Base-by-base conservation (phyloP, 352 stramenopile genomes). In the Phytopythium chamaehyphon region DNA sequence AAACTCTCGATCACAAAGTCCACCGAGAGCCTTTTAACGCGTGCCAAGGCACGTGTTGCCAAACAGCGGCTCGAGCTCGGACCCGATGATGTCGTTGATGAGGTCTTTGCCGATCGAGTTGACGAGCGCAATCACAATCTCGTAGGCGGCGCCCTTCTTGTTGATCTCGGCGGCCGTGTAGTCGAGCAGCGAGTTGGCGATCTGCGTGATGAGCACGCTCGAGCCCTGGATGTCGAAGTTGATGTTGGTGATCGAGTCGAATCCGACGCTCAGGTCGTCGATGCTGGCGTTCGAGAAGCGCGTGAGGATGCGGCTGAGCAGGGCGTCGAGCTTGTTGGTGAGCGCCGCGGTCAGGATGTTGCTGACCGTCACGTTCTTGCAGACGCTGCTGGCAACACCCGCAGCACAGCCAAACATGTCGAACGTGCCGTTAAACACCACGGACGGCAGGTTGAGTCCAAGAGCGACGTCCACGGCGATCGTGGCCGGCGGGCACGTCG, bases 141-240 rank as follows among this genome's bases (percentile, higher is more conserved):
- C 61, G 62, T 86, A 84, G 40, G 73, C 63, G 48, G 71, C 59
- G 31, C 57, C 65, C 70, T 86, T 88, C 64, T 83, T 78, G 73
- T 88, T 88, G 44, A 86, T 53, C 51, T 70, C 50, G 19, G 62
- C 49, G 26, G 58, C 69, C 26, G 64, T 71, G 56, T 77, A 84
- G 40, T 64, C 48, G 24, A 83, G 53, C 50, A 88, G 57, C 22
- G 55, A 42, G 62, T 83, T 78, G 48, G 65, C 64, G 47, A 88
- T 59, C 50, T 73, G 59, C 39, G 55, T 58, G 47, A 73, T 43
- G 43, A 88, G 64, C 39, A 48, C 40, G 51, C 57, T 52, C 44
- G 68, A 68, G 54, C 64, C 51, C 52, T 75, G 44, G 43, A 88
- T 69, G 49, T 58, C 56, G 40, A 86, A 73, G 44, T 69, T 56